Evolutionary conservation across 179 eudicot genomes (phyloP), one percentile per base, ranked within the genome.

Genomic region (Drosera spatulata): DNA sequence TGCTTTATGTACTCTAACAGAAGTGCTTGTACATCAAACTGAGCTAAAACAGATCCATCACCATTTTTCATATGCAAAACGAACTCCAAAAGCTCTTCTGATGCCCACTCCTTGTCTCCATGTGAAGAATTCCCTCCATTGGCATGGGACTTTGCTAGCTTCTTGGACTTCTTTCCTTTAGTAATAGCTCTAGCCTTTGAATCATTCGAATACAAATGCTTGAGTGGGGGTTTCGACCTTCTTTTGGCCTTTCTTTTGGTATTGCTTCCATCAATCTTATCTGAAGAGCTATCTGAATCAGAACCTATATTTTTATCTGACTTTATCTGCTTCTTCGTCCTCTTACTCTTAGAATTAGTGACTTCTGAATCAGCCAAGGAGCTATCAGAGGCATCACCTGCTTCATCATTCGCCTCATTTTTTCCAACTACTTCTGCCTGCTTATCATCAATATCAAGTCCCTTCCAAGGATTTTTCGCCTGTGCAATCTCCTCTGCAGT

Each of bases 61-160:
- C 96, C 98, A 62, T 80, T 56, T 77, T 80, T 87, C 95, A 90
- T 91, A 75, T 90, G 96, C 75, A 73, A 80, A 66, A 94, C 96
- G 73, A 94, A 90, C 65, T 87, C 97, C 66, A 90, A 69, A 22
- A 94, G 82, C 73, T 94, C 99, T 69, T 80, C 76, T 56, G 99
- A 81, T 60, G 99, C 99, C 99, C 99, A 94, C 58, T 90, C 82
- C 44, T 70, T 56, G 61, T 65, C 69, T 53, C 70, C 73, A 57
- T 76, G 73, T 48, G 61, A 53, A 56, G 74, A 55, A 54, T 4
- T 57, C 33, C 69, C 72, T 66, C 66, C 75, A 72, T 68, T 77
- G 48, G 71, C 22, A 46, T 47, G 78, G 44, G 90, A 65, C 77
- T 78, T 83, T 2, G 73, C 56, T 69, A 75, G 67, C 76, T 71